Evolutionary conservation across 225 moss, liverwort and hornwort species (phyloP).

Genomic region (Neckera pumila): DNA sequence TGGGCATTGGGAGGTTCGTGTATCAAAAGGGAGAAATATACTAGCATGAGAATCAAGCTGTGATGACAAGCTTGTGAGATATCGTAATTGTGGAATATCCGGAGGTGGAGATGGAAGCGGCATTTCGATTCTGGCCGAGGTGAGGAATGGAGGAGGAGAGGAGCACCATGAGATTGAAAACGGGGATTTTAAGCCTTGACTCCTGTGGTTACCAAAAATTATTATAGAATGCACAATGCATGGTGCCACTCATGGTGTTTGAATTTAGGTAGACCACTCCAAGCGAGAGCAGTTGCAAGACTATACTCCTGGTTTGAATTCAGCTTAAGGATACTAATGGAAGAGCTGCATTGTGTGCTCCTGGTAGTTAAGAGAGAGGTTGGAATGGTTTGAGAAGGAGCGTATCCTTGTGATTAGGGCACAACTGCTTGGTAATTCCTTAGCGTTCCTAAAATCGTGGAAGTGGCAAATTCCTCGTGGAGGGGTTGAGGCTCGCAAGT

Average conservation of each 20-base stretch:
- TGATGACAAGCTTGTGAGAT: neutral
- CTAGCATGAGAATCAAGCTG: neutral
- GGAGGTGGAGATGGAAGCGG: neutral
- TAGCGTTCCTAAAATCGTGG: neutral
- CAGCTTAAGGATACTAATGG: neutral
- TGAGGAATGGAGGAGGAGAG: neutral
- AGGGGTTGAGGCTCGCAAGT: neutral
- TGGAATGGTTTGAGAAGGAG: neutral
- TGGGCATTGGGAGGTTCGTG: neutral
- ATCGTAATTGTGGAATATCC: neutral
- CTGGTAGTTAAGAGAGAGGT: neutral
- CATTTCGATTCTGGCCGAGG: neutral
- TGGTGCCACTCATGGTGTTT: neutral
- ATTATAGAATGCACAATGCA: neutral
- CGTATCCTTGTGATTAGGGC: neutral
- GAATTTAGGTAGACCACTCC: neutral
- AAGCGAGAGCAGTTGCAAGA: neutral
- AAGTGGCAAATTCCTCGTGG: neutral
- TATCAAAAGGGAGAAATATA: neutral
- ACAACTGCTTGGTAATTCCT: neutral
- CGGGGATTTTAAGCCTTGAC: neutral
- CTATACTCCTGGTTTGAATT: neutral
- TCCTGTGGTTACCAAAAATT: neutral
- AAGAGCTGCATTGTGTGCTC: neutral
- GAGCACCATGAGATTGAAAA: neutral